phyloP scores from a whole-genome alignment of 2,329 filamentous ascomycete genomes.

The Didymella glomerata region DNA sequence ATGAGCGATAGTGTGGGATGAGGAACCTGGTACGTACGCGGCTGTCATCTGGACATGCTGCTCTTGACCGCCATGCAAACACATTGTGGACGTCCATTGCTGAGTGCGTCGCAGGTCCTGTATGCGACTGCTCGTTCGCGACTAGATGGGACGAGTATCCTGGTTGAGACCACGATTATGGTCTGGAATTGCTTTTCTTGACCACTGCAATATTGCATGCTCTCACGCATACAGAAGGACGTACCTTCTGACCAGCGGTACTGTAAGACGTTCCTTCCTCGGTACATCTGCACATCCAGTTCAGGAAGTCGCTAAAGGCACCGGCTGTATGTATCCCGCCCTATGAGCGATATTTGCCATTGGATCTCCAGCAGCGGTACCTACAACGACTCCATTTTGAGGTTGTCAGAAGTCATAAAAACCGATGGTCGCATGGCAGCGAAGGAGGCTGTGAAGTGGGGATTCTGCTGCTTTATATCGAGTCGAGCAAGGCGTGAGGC shows the following conservation, averaged over 20 bases:
- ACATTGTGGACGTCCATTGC: neutral
- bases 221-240: slow-evolving; percentile 12
- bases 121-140: neutral
- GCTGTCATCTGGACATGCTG: neutral
- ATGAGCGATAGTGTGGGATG: neutral
- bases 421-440: neutral
- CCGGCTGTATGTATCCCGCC: slow-evolving; percentile 7
- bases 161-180: neutral
- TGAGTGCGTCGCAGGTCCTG: neutral
- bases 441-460: slow-evolving; percentile 17
- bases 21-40: neutral
- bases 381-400: slow-evolving; percentile 7
- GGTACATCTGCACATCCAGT: slow-evolving; percentile 8
- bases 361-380: slow-evolving; percentile 11
- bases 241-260: slow-evolving; percentile 14
- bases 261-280: slow-evolving; percentile 3
- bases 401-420: slow-evolving; percentile 3
- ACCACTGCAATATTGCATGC: slow-evolving; percentile 6
- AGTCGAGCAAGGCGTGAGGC: slow-evolving; percentile 11
- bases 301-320: slow-evolving; percentile 20
- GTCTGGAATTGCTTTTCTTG: slow-evolving; percentile 3
- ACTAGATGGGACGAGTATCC: neutral
- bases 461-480: slow-evolving; percentile 9
- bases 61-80: neutral
- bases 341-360: slow-evolving; percentile 18